A percentile compares a stretch with the other conserved stretches of the same genome.
These are phyloP conservation scores for Apiosordaria backusii DNA, from an alignment of 495 filamentous ascomycete species.

Conservation along the genomic window DNA sequence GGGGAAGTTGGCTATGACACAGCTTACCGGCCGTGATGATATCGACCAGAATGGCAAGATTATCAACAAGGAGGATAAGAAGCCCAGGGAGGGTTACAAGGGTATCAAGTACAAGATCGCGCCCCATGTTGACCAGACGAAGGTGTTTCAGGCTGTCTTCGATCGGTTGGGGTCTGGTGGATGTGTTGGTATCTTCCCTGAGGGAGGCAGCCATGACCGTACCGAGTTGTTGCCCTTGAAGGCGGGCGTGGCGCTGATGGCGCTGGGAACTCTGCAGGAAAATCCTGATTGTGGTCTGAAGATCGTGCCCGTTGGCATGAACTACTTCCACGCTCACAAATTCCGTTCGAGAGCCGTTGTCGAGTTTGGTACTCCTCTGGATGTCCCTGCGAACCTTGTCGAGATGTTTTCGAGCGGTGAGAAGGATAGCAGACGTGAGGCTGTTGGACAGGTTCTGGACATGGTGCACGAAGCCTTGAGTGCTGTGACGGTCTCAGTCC, in stretches of 20 bases:
- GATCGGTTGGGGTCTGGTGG: constrained; percentile 73
- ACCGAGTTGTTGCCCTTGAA: constrained; percentile 92
- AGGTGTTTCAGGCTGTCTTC: constrained; percentile 93
- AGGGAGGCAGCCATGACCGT: constrained; percentile 95
- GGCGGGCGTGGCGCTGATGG: constrained; percentile 98
- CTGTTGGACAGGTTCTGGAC: constrained; percentile 76
- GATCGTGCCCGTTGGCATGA: constrained; percentile 99
- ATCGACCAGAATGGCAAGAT: constrained; percentile 56
- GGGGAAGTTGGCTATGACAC: constrained; percentile 60
- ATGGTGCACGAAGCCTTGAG: constrained; percentile 80
- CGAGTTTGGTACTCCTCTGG: constrained; percentile 87
- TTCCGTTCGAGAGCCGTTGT: constrained; percentile 95
- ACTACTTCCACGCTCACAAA: constrained; percentile 99
- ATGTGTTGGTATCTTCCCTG: constrained; percentile 95
- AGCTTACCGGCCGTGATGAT: constrained; percentile 75
- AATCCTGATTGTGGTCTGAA: constrained; percentile 87
- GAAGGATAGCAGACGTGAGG: constrained; percentile 77
- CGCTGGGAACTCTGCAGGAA: constrained; percentile 84
- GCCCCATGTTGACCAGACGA: constrained; percentile 89
- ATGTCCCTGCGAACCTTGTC: constrained; percentile 76
- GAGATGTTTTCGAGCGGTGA: constrained; percentile 79
- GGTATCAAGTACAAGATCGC: constrained; percentile 83
- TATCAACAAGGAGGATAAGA: constrained; percentile 47
- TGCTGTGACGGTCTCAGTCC: constrained; percentile 87
- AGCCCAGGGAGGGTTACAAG: constrained; percentile 58